Evolutionary conservation across 179 eudicot genomes (phyloP).

Genomic region (Silene vulgaris): DNA sequence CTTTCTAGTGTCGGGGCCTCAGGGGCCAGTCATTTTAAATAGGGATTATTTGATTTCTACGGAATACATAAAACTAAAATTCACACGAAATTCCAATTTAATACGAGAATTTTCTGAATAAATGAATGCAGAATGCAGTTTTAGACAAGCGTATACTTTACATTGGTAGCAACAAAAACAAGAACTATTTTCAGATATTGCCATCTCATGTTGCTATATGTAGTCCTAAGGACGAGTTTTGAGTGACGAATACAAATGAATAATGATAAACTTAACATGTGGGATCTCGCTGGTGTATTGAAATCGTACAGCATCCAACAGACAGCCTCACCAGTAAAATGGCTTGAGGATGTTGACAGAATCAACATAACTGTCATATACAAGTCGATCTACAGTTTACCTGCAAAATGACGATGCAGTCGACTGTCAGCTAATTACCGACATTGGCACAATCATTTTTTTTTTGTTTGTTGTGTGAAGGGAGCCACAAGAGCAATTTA

Average conservation of each 20-base stretch:
- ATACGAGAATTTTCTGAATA: neutral
- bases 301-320: neutral
- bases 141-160: neutral
- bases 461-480: too few species aligned
- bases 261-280: neutral
- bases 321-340: neutral
- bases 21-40: neutral
- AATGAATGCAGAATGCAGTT: neutral
- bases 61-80: too few species aligned
- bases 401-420: slow-evolving; percentile 2
- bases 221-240: neutral
- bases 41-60: neutral
- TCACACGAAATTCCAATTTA: neutral
- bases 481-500: neutral
- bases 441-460: neutral
- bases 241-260: neutral
- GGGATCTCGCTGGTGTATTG: neutral
- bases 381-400: neutral
- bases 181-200: neutral
- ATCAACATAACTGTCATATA: neutral
- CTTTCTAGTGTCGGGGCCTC: neutral
- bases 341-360: neutral
- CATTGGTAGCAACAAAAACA: neutral
- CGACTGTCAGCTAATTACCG: neutral
- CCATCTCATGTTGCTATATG: neutral